Base-by-base conservation (phyloP, 306 rosid species). In the Arachis hypogaea region DNA sequence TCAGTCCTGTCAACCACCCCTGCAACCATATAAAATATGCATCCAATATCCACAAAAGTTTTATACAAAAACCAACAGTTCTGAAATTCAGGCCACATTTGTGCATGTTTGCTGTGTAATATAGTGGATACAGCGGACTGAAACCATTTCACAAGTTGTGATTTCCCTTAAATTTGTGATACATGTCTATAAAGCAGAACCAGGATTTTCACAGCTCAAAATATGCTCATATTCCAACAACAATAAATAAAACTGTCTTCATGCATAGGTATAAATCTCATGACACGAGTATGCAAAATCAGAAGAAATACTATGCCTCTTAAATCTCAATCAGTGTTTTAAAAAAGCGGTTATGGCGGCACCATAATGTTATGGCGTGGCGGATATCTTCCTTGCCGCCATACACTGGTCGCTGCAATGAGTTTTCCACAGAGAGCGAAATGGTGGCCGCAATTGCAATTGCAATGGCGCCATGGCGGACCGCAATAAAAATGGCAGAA, bases 1-100 rank as follows among this genome's bases (percentile, higher is more conserved):
- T 95, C 80, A 87, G 74, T 81, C 99, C 99, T 22, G 97, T 86
- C 88, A 95, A 82, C 99, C 99, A 95, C 79, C 99, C 99, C 98
- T 95, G 85, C 74, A 69, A 71, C 74, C 83, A 86, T 77, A 63
- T 28, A 59, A 68, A 79, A 69, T 55, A 77, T 70, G 28, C 49
- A 69, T 71, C 54, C 56, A 68, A 63, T 16, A 74, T 45, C 59
- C 71, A 71, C 70, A 64, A 62, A 65, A 71, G 77, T 51, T 81
- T 58, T 49, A 75, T 49, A 36, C 14, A 81, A 76, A 71, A 68
- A 14, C 22, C 60, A 66, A 8, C 16, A 59, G n/a, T 50, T n/a
- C 0, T 11, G 9, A 12, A 2, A 68, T 36, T 76, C 61, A 51
- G 61, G 58, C 52, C 29, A 76, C 28, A 22, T 51, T 33, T 67